Evolutionary conservation across 2,329 filamentous ascomycete genomes (phyloP).

Genomic region (Truncatella angustata): DNA sequence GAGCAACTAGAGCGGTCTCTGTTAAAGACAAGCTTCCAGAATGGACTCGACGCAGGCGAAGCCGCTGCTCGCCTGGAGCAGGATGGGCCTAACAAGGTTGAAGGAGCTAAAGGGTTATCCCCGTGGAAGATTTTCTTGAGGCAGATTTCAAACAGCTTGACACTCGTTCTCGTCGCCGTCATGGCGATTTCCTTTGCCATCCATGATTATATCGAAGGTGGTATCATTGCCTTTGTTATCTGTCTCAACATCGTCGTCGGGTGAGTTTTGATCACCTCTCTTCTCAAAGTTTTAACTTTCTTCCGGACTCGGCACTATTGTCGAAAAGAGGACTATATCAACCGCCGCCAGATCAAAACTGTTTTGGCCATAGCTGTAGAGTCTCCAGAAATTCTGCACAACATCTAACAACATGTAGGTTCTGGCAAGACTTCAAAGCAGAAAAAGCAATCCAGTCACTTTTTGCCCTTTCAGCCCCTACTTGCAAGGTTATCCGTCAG

Average conservation of each 20-base stretch:
- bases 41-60: constrained; percentile 64
- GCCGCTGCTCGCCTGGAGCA: constrained; percentile 62
- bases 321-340: too few species aligned
- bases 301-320: not conserved
- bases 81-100: constrained; percentile 70
- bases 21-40: constrained; percentile 41
- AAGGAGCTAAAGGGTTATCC: constrained; percentile 69
- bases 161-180: constrained; percentile 71
- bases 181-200: constrained; percentile 70
- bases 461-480: constrained; percentile 56
- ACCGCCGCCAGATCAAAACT: too few species aligned
- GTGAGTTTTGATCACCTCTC: constrained; percentile 35
- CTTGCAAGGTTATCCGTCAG: constrained; percentile 57
- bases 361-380: too few species aligned
- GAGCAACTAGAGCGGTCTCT: constrained; percentile 26
- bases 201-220: constrained; percentile 61
- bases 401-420: constrained; percentile 30
- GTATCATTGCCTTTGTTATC: constrained; percentile 63
- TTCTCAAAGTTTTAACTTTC: not conserved
- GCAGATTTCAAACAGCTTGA: constrained; percentile 75
- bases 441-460: constrained; percentile 62
- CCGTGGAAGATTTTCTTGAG: constrained; percentile 74
- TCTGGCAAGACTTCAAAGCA: constrained; percentile 60
- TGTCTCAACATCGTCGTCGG: constrained; percentile 66
- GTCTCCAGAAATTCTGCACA: too few species aligned